Evolutionary conservation across 768 basidiomycete species (phyloP).

Genomic region (Daedaleopsis nitida): DNA sequence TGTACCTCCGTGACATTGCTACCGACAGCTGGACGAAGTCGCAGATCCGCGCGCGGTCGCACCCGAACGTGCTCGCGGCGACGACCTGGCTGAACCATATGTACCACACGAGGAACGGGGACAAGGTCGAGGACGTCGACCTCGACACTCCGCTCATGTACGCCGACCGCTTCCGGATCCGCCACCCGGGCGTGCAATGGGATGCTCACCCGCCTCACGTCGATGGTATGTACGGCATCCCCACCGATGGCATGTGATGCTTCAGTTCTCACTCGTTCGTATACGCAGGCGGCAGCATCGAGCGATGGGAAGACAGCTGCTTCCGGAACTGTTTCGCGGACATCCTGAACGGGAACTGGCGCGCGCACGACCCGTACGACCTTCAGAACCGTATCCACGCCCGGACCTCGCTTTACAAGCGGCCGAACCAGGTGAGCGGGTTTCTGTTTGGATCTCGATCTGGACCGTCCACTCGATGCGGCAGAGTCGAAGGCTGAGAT

Average conservation of each 20-base stretch:
- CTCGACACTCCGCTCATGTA: constrained; percentile 65
- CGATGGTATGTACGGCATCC: constrained; percentile 35
- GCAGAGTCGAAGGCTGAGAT: neutral
- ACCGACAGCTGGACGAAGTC: constrained; percentile 46
- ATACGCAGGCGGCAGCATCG: constrained; percentile 64
- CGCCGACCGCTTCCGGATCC: constrained; percentile 74
- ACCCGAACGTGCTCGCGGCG: constrained; percentile 62
- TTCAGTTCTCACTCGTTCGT: neutral
- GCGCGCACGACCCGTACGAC: constrained; percentile 66
- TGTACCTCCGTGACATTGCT: too few species aligned
- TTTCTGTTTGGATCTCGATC: too few species aligned
- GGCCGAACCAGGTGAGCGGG: constrained; percentile 48
- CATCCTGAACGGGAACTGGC: constrained; percentile 65
- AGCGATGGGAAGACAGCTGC: constrained; percentile 69
- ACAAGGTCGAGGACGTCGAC: constrained; percentile 53
- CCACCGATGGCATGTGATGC: too few species aligned
- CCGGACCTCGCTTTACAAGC: constrained; percentile 62
- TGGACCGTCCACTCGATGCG: too few species aligned
- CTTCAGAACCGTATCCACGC: constrained; percentile 61
- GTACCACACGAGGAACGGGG: constrained; percentile 49
- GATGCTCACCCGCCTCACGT: constrained; percentile 53
- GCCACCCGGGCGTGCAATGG: constrained; percentile 66
- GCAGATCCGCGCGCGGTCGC: constrained; percentile 70
- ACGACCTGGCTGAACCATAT: constrained; percentile 64
- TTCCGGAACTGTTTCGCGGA: constrained; percentile 63